Conservation (phyloP, 805 yeast species). For the Saturnispora mendoncae region DNA sequence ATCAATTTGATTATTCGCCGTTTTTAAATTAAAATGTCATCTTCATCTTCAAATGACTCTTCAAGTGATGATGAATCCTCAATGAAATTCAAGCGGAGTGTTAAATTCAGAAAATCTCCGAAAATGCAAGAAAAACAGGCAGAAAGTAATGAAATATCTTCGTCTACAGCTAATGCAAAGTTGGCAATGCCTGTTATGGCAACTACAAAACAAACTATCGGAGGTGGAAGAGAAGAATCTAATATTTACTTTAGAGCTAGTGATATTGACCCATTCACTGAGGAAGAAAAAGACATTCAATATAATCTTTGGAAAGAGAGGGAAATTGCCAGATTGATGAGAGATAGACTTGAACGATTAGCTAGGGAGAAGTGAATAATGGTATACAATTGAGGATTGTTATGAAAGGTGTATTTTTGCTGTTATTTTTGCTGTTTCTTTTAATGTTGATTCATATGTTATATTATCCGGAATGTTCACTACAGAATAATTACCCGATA, state of each 20-base stretch:
- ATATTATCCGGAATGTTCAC: too few relatives aligned
- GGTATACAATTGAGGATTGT: background rate
- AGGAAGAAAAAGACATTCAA: conserved; percentile 33
- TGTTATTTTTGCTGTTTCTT: too few relatives aligned
- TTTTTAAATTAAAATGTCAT: too few relatives aligned
- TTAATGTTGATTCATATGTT: too few relatives aligned
- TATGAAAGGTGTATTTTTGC: too few relatives aligned
- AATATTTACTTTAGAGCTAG: too few relatives aligned
- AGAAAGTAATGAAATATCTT: too few relatives aligned
- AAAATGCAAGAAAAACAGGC: too few relatives aligned
- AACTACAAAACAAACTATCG: too few relatives aligned
- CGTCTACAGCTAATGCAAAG: too few relatives aligned
- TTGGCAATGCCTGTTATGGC: too few relatives aligned
- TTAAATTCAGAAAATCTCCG: conserved; percentile 1
- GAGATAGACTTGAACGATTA: conserved; percentile 23
- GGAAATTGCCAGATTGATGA: conserved; percentile 25
- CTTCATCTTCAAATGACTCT: background rate
- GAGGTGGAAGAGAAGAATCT: conserved; percentile 7
- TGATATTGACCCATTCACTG: conserved; percentile 40
- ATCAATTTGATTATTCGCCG: background rate
- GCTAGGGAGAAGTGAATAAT: conserved; percentile 17
- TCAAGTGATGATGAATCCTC: background rate
- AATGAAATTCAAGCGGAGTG: background rate
- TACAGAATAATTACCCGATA: too few relatives aligned
- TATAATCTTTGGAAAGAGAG: conserved; percentile 28